Conservation (phyloP, 768 basidiomycete species). For the Obba rivulosa region DNA sequence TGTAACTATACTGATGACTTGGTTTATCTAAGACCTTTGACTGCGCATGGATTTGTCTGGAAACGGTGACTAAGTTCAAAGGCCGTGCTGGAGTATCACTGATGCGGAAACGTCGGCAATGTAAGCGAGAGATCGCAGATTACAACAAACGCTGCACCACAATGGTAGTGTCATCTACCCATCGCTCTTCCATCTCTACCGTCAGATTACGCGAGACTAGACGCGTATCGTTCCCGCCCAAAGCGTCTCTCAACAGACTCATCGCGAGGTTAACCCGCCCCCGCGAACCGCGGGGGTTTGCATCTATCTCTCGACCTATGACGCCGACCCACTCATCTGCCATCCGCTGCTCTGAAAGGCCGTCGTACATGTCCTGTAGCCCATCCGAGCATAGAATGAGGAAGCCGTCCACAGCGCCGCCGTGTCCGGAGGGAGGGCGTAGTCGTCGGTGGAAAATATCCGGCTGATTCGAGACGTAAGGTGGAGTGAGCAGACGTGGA, state of each 20-base stretch:
- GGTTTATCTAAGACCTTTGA: too few relatives aligned
- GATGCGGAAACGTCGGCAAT: too few relatives aligned
- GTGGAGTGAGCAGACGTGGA: slow-evolving; percentile 39
- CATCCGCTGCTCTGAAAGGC: slow-evolving; percentile 22
- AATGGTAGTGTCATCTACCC: slow-evolving; percentile 47
- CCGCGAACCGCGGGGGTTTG: slow-evolving; percentile 7
- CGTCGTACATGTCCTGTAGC: slow-evolving; percentile 36
- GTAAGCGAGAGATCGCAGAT: neutral
- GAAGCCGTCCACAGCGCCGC: slow-evolving; percentile 9
- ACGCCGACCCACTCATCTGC: slow-evolving; percentile 31
- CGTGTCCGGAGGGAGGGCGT: slow-evolving; percentile 4
- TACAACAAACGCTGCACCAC: slow-evolving; percentile 34
- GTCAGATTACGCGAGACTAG: slow-evolving; percentile 40
- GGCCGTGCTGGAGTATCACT: too few relatives aligned
- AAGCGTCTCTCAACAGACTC: slow-evolving; percentile 34
- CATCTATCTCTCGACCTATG: slow-evolving; percentile 24
- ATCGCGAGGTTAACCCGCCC: slow-evolving; percentile 32
- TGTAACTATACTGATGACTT: too few relatives aligned
- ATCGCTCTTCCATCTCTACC: slow-evolving; percentile 44
- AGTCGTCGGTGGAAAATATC: slow-evolving; percentile 35
- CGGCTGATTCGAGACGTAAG: slow-evolving; percentile 38
- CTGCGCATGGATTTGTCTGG: neutral
- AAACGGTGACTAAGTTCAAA: slow-evolving; percentile 7
- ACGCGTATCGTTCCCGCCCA: slow-evolving; percentile 37
- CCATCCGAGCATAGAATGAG: slow-evolving; percentile 45